These are phyloP conservation scores for Phytophthora ohioensis DNA, from an alignment of 352 stramenopile species.

Conservation along the genomic window DNA sequence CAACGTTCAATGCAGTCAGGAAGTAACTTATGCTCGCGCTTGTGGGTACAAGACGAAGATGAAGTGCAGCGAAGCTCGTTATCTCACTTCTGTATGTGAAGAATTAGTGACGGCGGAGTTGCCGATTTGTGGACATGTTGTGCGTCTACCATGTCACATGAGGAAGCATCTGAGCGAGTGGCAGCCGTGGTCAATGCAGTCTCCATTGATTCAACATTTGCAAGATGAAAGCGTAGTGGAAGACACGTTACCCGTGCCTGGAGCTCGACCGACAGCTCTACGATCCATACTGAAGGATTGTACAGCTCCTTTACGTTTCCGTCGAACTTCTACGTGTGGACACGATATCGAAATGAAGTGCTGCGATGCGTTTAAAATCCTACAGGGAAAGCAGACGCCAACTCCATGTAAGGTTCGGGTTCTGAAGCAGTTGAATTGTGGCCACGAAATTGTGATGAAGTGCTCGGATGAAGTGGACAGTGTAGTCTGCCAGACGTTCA, in stretches of 20 bases:
- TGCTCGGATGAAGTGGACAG: slow-evolving; percentile 49
- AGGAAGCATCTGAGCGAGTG: slow-evolving; percentile 40
- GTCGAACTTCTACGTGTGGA: slow-evolving; percentile 52
- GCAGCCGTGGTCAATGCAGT: slow-evolving; percentile 53
- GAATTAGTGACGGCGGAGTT: slow-evolving; percentile 40
- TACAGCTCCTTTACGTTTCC: slow-evolving; percentile 45
- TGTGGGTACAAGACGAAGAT: slow-evolving; percentile 60
- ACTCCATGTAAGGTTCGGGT: slow-evolving; percentile 39
- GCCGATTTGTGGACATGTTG: slow-evolving; percentile 57
- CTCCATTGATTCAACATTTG: slow-evolving; percentile 35
- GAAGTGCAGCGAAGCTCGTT: slow-evolving; percentile 59
- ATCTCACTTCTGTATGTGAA: slow-evolving; percentile 39
- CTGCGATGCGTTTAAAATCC: slow-evolving; percentile 52
- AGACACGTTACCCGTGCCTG: slow-evolving; percentile 46
- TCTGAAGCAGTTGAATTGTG: slow-evolving; percentile 48
- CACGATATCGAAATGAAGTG: slow-evolving; percentile 71
- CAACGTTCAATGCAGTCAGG: slow-evolving; percentile 46
- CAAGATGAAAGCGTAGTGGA: slow-evolving; percentile 47
- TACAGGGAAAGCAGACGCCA: slow-evolving; percentile 24
- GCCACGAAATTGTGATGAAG: slow-evolving; percentile 48
- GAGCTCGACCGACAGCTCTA: slow-evolving; percentile 32
- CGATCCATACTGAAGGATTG: slow-evolving; percentile 49
- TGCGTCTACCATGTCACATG: slow-evolving; percentile 54
- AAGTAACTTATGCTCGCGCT: slow-evolving; percentile 43
- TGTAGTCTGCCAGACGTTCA: slow-evolving; percentile 48